Evolutionary conservation across 164 flowering plant species (phyloP), one percentile per base, ranked within the genome.

Genomic region (Stephania yunnanensis): DNA sequence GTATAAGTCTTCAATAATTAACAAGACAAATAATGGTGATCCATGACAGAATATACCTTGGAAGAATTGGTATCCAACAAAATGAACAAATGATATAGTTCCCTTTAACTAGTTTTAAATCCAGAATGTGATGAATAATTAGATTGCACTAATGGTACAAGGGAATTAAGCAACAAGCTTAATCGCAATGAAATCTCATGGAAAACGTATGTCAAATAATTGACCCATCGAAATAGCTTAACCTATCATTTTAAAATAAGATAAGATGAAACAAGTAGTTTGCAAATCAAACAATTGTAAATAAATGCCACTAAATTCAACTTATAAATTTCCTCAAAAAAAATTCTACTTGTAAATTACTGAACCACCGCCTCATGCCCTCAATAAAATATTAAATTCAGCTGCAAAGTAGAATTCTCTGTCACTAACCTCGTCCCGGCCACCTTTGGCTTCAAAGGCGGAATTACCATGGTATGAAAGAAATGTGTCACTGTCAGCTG

Each of bases 371-470:
- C 19, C 65, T 17, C 17, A 58, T 58, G 10, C 53, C 22, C n/a
- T 19, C 7, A 19, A 58, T 7, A 58, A 17, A 58, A 58, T 3
- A 58, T 6, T 58, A 58, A 15, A 58, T 13, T 5, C 22, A 61
- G 25, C 66, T 58, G 6, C n/a, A n/a, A 61, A n/a, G 66, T 61
- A 2, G 2, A 61, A 61, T 20, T 36, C 67, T 30, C 52, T 53
- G 30, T 75, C 11, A 15, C 22, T 71, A 82, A 90, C 94, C 94
- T 88, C 80, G 71, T 77, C 84, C 13, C 20, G 64, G 52, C 13
- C 79, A 69, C 75, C 80, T 30, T 71, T 61, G 8, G 72, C 77
- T 25, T 61, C 68, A 48, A n/a, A 69, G 31, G 31, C 31, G 66
- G 20, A 30, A 74, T 72, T 71, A 17, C 69, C 75, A 68, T 73